A percentile compares a stretch with the other conserved stretches of the same genome.
Conservation (phyloP, 768 basidiomycete species). For the Naganishia vaughanmartiniae region DNA sequence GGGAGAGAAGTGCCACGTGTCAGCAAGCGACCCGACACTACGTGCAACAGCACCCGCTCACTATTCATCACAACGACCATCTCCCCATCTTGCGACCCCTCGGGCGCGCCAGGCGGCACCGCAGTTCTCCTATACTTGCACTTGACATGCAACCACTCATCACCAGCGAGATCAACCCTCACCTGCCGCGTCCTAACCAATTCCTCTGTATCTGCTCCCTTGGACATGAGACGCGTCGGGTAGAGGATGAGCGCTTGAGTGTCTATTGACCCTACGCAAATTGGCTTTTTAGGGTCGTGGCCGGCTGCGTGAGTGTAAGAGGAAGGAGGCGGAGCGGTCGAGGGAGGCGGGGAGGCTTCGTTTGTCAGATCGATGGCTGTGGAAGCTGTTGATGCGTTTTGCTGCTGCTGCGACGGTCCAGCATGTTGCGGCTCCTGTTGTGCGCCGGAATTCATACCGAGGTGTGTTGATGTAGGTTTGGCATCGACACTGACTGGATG, state of each 20-base stretch:
- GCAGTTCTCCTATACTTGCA: slow-evolving; percentile 21
- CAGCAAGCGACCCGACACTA: background rate
- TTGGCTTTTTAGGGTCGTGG: slow-evolving; percentile 22
- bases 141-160: slow-evolving; percentile 35
- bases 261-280: slow-evolving; percentile 34
- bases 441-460: background rate
- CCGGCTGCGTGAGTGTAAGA: background rate
- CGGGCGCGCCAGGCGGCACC: background rate
- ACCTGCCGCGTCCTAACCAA: slow-evolving; percentile 12
- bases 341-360: slow-evolving; percentile 20
- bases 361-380: slow-evolving; percentile 28
- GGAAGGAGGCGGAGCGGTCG: background rate
- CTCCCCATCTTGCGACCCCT: slow-evolving; percentile 1
- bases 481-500: background rate
- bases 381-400: background rate
- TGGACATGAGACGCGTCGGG: slow-evolving; percentile 26
- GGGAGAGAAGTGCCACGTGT: background rate
- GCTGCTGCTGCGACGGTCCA: no score
- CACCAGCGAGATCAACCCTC: slow-evolving; percentile 21
- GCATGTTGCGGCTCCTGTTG: background rate
- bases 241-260: slow-evolving; percentile 31
- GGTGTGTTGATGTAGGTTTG: background rate
- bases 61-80: slow-evolving; percentile 28
- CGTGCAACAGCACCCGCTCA: no score
- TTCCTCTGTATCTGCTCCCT: slow-evolving; percentile 23